phyloP scores from a whole-genome alignment of 305 asterid species.

The Solanum hybrid region DNA sequence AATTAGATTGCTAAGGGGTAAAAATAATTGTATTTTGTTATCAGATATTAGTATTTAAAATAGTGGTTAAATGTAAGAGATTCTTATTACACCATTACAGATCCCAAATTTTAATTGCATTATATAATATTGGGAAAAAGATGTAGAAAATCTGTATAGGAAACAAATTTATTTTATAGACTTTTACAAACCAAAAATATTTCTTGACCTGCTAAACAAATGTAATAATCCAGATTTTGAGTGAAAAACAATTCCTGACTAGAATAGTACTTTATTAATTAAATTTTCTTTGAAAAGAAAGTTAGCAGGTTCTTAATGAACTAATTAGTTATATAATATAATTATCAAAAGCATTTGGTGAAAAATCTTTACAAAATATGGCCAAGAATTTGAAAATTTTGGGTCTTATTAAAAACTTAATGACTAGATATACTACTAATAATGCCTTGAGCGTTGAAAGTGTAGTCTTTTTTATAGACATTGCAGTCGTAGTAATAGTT shows the following conservation, averaged over 20 bases:
- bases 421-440: background rate
- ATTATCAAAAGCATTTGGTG: too few relatives aligned
- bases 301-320: background rate
- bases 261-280: background rate
- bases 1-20: background rate
- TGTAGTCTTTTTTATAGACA: background rate
- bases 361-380: too few relatives aligned
- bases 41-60: too few relatives aligned
- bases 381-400: too few relatives aligned
- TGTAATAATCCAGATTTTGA: background rate
- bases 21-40: too few relatives aligned
- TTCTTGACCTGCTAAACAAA: background rate
- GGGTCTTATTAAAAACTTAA: too few relatives aligned
- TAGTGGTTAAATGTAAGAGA: background rate
- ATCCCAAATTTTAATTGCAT: background rate
- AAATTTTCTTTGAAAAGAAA: background rate
- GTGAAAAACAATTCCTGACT: background rate
- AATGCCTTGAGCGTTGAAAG: background rate
- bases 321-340: background rate
- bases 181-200: background rate
- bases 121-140: background rate
- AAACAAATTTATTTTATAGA: background rate
- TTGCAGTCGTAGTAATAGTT: background rate
- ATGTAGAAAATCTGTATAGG: background rate
- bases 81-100: background rate